Evolutionary conservation across 306 rosid genomes (phyloP), one percentile per base, ranked within the genome.

Genomic region (Macrotyloma uniflorum): DNA sequence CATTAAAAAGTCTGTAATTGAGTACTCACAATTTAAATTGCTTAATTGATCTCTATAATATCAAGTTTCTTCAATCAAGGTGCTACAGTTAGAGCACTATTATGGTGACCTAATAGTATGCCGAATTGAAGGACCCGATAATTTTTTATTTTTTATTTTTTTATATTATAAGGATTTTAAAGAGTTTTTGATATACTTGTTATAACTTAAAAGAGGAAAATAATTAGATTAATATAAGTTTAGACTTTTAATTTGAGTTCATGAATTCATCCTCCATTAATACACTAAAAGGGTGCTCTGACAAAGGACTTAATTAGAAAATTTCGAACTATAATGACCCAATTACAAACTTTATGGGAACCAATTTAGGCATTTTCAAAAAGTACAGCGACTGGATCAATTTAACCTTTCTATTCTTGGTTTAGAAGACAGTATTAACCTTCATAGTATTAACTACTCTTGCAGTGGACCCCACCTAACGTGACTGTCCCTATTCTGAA

Each of bases 391-490:
- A 40, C 8, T 10, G 4, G 54, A 35, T 79, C 32, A 71, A 62
- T 50, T 36, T 50, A 47, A 33, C 26, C 28, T 15, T 71, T 50
- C 70, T 15, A 13, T 59, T 68, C 26, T 74, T 55, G n/a, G 20
- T 43, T 50, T 66, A 16, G 10, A 59, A 26, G 62, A n/a, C 53
- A 22, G 22, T 49, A 67, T 79, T 69, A 57, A 71, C 78, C 62
- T 70, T 79, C 15, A 35, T 65, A 46, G 13, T 77, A 62, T 75
- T 47, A 9, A n/a, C 69, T 45, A 75, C 87, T 81, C 16, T 86
- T 88, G 90, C 93, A 96, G 99, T 96, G 99, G 99, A 87, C 90
- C 70, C 99, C 99, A 6, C 97, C 99, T 30, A 96, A 96, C 42
- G 96, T 96, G 53, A 90, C 88, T 33, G 94, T 96, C 32, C 99